phyloP scores from a whole-genome alignment of 768 basidiomycete species.

The Pulveroboletus sp. region DNA sequence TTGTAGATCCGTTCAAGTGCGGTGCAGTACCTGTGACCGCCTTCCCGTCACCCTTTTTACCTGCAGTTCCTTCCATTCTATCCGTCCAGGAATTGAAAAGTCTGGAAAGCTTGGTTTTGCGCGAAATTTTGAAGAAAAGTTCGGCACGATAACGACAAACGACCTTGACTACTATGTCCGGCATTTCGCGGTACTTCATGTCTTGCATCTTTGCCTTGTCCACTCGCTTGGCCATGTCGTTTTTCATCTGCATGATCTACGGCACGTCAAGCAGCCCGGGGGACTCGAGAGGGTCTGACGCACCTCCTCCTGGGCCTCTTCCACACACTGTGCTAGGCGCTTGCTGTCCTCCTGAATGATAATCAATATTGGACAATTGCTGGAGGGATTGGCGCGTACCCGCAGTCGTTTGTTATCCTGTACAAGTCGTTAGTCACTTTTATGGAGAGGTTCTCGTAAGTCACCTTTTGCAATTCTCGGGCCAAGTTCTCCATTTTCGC shows the following conservation, averaged over 20 bases:
- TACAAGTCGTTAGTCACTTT: slow-evolving; percentile 14
- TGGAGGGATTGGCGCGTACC: slow-evolving; percentile 41
- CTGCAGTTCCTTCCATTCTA: slow-evolving; percentile 65
- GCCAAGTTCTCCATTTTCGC: slow-evolving; percentile 88
- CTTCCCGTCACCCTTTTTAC: slow-evolving; percentile 44
- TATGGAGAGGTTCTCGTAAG: slow-evolving; percentile 4
- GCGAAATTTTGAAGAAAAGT: slow-evolving; percentile 88
- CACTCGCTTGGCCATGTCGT: slow-evolving; percentile 72
- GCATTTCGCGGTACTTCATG: slow-evolving; percentile 77
- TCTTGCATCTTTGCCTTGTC: slow-evolving; percentile 79
- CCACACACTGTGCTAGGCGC: slow-evolving; percentile 72
- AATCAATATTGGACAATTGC: slow-evolving; percentile 17
- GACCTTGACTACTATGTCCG: slow-evolving; percentile 89
- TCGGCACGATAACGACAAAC: slow-evolving; percentile 86
- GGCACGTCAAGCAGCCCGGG: slow-evolving; percentile 3
- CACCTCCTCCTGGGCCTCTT: slow-evolving; percentile 84
- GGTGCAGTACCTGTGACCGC: slow-evolving; percentile 19
- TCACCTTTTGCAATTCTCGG: slow-evolving; percentile 83
- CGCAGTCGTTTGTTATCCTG: slow-evolving; percentile 88
- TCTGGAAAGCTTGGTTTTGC: slow-evolving; percentile 80
- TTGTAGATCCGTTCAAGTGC: slow-evolving; percentile 48
- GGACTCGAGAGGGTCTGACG: slow-evolving; percentile 1
- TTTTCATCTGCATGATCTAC: slow-evolving; percentile 77
- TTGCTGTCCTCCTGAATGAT: slow-evolving; percentile 74
- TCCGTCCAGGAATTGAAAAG: slow-evolving; percentile 88